Evolutionary conservation across 2,329 filamentous ascomycete species (phyloP), one percentile per base, ranked within the genome.

Genomic region (Fusarium redolens): DNA sequence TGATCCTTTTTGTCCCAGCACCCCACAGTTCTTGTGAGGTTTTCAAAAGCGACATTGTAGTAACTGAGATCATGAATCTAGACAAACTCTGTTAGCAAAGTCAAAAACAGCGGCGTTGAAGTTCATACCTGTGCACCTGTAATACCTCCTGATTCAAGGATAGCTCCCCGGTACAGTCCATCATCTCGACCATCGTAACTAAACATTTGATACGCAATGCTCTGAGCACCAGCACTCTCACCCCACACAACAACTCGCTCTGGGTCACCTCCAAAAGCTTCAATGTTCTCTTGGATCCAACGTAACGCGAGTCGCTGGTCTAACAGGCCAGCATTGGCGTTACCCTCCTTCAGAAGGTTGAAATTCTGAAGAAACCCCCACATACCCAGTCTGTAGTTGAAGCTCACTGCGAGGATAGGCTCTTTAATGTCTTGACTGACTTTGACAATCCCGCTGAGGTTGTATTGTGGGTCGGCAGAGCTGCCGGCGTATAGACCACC

Each of bases 101-200:
- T 14, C 14, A 17, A 30, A 25, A 13, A 12, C 20, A 4, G 30
- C 1, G 10, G 10, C 2, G 4, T n/a, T 14, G 22, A 5, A 2
- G 3, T 20, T 22, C 59, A 13, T 64, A 74, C 74, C 66, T 76
- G 75, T 8, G 68, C 72, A 7, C 75, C 75, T 5, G 75, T 76
- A 2, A 74, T 61, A 1, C 82, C 81, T 7, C 87, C 87, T 17
- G 86, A 89, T 59, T 91, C 84, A 59, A 87, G 80, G 48, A 89
- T 90, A 4, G 85, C 88, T 12, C 80, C 86, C 7, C 84, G 83
- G 74, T 89, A 91, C 0, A 91, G 79, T 0, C 82, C 80, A 61
- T 91, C 88, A 58, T 91, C 84, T 35, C 87, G 82, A 1, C 89
- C 88, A 40, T 85, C 85, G 69, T 89, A 88, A 13, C 87, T 86